A percentile compares a stretch with the other conserved stretches of the same genome.
These are phyloP conservation scores for Phalaenopsis equestris DNA, from an alignment of 106 monocot species.

Conservation along the genomic window DNA sequence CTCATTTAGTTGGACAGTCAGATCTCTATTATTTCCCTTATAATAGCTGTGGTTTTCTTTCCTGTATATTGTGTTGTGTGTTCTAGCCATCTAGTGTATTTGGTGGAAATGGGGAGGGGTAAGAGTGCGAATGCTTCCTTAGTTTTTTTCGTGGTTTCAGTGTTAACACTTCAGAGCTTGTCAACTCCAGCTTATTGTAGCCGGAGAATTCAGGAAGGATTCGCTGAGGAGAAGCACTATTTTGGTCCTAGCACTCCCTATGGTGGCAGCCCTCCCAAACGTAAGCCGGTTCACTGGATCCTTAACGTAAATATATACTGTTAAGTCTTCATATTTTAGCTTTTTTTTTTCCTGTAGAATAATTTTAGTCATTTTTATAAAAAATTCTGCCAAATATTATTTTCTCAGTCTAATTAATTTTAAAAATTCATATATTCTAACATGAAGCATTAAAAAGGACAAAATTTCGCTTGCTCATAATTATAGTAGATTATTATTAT, in stretches of 20 bases:
- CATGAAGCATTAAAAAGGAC: no score
- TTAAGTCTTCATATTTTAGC: no score
- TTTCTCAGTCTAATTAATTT: no score
- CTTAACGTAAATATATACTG: no score
- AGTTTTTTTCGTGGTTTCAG: background rate
- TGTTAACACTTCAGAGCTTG: background rate
- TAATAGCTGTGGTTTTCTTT: background rate
- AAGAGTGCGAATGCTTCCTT: background rate
- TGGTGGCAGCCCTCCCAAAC: background rate
- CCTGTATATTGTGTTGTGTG: no score
- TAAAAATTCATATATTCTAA: no score
- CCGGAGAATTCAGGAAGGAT: constrained; percentile 8
- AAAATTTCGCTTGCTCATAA: no score
- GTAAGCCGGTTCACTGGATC: background rate
- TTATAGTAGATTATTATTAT: no score
- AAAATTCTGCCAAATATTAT: no score
- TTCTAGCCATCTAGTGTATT: no score
- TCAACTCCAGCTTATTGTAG: background rate
- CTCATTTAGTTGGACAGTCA: background rate
- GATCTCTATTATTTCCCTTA: background rate
- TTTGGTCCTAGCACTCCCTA: background rate
- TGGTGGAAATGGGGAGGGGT: background rate
- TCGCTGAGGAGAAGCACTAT: background rate
- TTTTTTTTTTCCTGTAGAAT: no score
- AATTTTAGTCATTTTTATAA: no score